These are phyloP conservation scores for Penicillium sp. DNA, from an alignment of 2,329 filamentous ascomycete genomes.

Conservation along the genomic window DNA sequence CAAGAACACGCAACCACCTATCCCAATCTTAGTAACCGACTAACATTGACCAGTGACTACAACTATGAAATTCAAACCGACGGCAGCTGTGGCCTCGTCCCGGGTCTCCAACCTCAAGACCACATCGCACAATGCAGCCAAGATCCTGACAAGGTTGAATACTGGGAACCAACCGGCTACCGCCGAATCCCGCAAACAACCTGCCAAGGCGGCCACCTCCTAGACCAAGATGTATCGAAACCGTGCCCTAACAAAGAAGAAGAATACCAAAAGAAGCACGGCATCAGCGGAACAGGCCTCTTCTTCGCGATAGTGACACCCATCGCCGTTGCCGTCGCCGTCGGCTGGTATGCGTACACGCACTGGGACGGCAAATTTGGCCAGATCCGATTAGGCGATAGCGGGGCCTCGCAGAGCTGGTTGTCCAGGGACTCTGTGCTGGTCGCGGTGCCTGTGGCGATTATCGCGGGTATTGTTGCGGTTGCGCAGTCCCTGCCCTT, in stretches of 20 bases:
- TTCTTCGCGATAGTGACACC: slow-evolving; percentile 84
- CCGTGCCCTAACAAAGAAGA: slow-evolving; percentile 77
- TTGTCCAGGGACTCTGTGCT: slow-evolving; percentile 71
- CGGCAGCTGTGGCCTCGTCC: slow-evolving; percentile 72
- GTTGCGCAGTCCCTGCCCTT: slow-evolving; percentile 70
- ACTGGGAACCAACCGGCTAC: slow-evolving; percentile 82
- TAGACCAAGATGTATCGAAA: slow-evolving; percentile 64
- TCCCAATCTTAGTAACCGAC: neutral
- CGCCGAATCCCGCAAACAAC: slow-evolving; percentile 86
- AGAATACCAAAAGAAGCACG: slow-evolving; percentile 72
- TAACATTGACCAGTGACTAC: slow-evolving; percentile 65
- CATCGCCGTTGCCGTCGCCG: slow-evolving; percentile 64
- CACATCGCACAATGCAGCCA: slow-evolving; percentile 57
- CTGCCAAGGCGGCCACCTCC: slow-evolving; percentile 70
- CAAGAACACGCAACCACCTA: slow-evolving; percentile 8
- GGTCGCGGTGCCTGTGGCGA: slow-evolving; percentile 74
- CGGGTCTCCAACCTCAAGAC: slow-evolving; percentile 65
- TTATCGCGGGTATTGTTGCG: slow-evolving; percentile 79
- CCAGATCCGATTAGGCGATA: slow-evolving; percentile 82
- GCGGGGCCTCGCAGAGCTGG: slow-evolving; percentile 29
- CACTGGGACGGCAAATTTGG: slow-evolving; percentile 91
- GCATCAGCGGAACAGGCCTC: slow-evolving; percentile 67
- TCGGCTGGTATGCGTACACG: slow-evolving; percentile 80
- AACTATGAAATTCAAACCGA: slow-evolving; percentile 81
- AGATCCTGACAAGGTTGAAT: slow-evolving; percentile 70